Evolutionary conservation across 2,329 filamentous ascomycete species (phyloP).

Genomic region (Emmonsia crescens): DNA sequence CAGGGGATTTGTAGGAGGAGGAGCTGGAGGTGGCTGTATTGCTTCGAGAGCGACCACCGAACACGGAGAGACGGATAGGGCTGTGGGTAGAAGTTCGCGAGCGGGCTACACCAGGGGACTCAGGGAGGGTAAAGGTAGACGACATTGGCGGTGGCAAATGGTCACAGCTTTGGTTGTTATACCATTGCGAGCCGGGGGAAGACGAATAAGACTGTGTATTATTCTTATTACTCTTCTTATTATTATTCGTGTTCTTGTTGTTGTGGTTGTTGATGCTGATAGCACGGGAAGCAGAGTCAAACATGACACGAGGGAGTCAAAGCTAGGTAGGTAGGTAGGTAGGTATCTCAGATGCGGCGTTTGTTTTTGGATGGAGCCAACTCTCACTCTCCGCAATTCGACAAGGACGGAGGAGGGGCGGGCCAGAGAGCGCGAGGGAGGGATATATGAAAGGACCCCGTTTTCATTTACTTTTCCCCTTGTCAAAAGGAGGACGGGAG

Average conservation of each 20-base stretch:
- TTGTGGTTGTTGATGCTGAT: not conserved
- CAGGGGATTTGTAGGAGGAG: constrained; percentile 37
- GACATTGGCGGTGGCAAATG: constrained; percentile 11
- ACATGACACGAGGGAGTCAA: constrained; percentile 4
- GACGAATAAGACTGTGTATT: constrained; percentile 6
- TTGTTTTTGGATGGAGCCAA: too few relatives aligned
- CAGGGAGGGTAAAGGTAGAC: constrained; percentile 8
- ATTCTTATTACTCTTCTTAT: not conserved
- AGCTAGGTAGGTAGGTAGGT: too few relatives aligned
- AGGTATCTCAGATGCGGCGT: too few relatives aligned
- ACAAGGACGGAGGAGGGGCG: constrained; percentile 9
- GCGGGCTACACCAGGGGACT: constrained; percentile 6
- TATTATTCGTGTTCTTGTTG: not conserved
- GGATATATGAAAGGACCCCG: not conserved
- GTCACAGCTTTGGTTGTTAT: constrained; percentile 10
- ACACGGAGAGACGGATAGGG: constrained; percentile 31
- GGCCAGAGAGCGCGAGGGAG: constrained; percentile 4
- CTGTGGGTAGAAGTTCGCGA: constrained; percentile 20
- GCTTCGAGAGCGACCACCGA: constrained; percentile 30
- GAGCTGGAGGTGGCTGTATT: constrained; percentile 42
- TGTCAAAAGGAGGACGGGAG: not conserved
- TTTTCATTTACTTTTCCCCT: not conserved
- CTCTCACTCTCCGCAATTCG: constrained; percentile 12
- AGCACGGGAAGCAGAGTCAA: not conserved
- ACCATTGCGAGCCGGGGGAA: constrained; percentile 3